These are phyloP conservation scores for Phytopythium mirpurense DNA, from an alignment of 352 stramenopile genomes.

Conservation along the genomic window DNA sequence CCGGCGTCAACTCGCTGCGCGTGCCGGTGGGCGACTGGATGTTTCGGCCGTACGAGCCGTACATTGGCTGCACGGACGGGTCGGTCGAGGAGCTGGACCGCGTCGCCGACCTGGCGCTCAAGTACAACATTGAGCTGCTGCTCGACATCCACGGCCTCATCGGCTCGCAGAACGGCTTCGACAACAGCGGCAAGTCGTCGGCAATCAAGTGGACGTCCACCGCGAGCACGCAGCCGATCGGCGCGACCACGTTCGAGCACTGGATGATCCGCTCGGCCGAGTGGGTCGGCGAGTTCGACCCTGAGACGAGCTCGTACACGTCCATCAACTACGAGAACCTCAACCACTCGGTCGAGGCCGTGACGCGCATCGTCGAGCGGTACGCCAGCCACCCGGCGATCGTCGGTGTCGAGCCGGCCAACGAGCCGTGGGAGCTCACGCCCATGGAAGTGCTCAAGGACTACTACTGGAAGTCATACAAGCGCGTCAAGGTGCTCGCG, in stretches of 20 bases:
- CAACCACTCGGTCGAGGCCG: slow-evolving; percentile 87
- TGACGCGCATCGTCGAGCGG: slow-evolving; percentile 86
- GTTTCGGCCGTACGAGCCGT: slow-evolving; percentile 93
- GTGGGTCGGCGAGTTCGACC: slow-evolving; percentile 91
- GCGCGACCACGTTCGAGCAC: slow-evolving; percentile 89
- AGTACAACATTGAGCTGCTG: slow-evolving; percentile 85
- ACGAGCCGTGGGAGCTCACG: slow-evolving; percentile 95
- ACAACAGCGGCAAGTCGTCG: slow-evolving; percentile 90
- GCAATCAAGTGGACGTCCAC: slow-evolving; percentile 89
- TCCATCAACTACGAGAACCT: slow-evolving; percentile 91
- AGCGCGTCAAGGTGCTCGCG: slow-evolving; percentile 89
- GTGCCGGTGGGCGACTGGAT: slow-evolving; percentile 95
- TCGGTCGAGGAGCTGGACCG: slow-evolving; percentile 88
- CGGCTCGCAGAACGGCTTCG: slow-evolving; percentile 94
- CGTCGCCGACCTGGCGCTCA: slow-evolving; percentile 79
- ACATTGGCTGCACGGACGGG: slow-evolving; percentile 90
- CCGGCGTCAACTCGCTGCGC: slow-evolving; percentile 77
- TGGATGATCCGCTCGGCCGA: slow-evolving; percentile 86
- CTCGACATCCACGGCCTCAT: slow-evolving; percentile 93
- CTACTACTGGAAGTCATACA: slow-evolving; percentile 97
- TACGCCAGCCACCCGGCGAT: slow-evolving; percentile 88
- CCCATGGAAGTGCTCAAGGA: slow-evolving; percentile 89
- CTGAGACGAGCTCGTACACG: slow-evolving; percentile 80
- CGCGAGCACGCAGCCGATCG: slow-evolving; percentile 65
- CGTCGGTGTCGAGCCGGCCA: slow-evolving; percentile 91